Conservation (phyloP, 1,284 basidiomycete genomes). For the Macrocystidia cucumis region DNA sequence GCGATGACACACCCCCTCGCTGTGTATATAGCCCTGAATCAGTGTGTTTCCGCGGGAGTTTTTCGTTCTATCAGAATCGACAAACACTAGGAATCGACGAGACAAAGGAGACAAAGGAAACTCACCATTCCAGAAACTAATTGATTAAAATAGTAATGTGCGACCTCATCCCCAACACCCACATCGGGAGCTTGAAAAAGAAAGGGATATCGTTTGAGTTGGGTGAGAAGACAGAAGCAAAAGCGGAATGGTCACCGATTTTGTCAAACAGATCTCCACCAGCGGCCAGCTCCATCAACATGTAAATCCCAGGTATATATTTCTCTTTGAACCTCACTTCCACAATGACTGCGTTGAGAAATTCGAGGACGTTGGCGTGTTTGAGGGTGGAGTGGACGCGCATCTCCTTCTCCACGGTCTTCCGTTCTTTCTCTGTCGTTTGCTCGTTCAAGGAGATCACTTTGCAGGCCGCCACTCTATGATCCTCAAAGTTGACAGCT, state of each 20-base stretch:
- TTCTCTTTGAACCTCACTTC: constrained; percentile 53
- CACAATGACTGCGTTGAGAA: constrained; percentile 71
- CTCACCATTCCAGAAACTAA: constrained; percentile 75
- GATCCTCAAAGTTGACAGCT: constrained; percentile 63
- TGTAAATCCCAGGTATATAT: constrained; percentile 81
- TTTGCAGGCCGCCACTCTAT: constrained; percentile 80
- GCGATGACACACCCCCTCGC: constrained; percentile 89
- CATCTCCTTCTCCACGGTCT: constrained; percentile 90
- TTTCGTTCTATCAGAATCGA: too few species aligned
- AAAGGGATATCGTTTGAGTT: too few species aligned
- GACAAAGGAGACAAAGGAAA: too few species aligned
- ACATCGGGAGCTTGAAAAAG: constrained; percentile 66
- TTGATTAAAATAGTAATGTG: constrained; percentile 90
- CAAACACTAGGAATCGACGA: too few species aligned
- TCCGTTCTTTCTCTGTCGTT: constrained; percentile 59
- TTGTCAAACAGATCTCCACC: constrained; percentile 98
- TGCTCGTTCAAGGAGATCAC: constrained; percentile 57
- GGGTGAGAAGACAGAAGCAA: neutral
- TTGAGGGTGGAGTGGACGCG: constrained; percentile 83
- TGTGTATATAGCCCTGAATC: constrained; percentile 73
- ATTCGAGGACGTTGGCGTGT: constrained; percentile 80
- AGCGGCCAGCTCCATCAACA: constrained; percentile 87
- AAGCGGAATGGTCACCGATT: constrained; percentile 64
- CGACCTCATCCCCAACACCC: constrained; percentile 82
- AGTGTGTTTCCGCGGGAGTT: neutral